Conservation (phyloP, 2,329 filamentous ascomycete genomes). For the Eutypa lata region DNA sequence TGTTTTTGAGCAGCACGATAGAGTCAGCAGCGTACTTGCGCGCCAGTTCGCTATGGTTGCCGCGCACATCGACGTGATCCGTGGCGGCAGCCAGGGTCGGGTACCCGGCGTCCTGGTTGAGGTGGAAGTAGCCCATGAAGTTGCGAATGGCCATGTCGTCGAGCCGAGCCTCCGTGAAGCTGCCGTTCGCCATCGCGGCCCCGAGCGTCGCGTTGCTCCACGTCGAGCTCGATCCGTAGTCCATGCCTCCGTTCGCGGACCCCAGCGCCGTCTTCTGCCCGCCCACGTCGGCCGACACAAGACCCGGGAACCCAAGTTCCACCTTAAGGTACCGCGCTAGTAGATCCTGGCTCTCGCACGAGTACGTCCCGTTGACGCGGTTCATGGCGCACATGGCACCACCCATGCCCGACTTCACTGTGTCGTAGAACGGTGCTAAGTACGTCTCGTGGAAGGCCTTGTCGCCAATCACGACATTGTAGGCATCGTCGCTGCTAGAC, state of each 20-base stretch:
- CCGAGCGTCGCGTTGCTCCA: conserved; percentile 3
- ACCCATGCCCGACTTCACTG: conserved; percentile 13
- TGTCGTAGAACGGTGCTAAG: conserved; percentile 20
- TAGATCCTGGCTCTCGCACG: conserved; percentile 22
- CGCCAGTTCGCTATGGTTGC: conserved; percentile 10
- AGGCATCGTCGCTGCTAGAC: not conserved
- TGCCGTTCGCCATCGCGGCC: conserved; percentile 6
- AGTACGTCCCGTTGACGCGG: conserved; percentile 17
- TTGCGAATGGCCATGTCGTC: conserved; percentile 17
- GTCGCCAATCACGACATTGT: conserved; percentile 16
- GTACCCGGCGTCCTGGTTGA: conserved; percentile 7
- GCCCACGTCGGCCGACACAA: conserved; percentile 17
- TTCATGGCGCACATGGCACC: conserved; percentile 25
- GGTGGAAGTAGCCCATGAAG: conserved; percentile 11
- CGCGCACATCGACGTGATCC: conserved; percentile 9
- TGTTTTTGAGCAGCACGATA: conserved; percentile 64
- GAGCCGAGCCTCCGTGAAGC: conserved; percentile 11
- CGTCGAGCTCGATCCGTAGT: conserved; percentile 3
- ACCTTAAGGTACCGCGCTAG: conserved; percentile 21
- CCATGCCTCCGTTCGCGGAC: conserved; percentile 25
- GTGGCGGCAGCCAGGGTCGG: conserved; percentile 2
- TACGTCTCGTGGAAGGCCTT: conserved; percentile 24
- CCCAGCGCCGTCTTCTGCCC: conserved; percentile 18
- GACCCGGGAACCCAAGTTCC: conserved; percentile 24
- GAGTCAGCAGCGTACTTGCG: conserved; percentile 36